Evolutionary conservation across 2,329 filamentous ascomycete genomes (phyloP).

Genomic region (Lasiodiplodia sp.): DNA sequence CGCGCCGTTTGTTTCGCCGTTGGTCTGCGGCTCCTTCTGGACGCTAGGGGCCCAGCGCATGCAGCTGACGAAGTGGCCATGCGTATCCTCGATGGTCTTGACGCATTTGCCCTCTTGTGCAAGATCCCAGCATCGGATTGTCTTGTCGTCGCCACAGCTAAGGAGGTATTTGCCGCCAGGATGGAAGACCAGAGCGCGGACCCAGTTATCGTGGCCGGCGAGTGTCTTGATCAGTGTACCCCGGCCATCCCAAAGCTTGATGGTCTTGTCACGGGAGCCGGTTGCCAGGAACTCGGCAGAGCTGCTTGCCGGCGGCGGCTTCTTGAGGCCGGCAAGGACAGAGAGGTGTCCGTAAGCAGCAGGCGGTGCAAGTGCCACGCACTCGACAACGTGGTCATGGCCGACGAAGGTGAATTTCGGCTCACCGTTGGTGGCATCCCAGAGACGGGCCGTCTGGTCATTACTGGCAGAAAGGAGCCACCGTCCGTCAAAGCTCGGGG

Average conservation of each 20-base stretch:
- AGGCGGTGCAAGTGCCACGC: slow-evolving; percentile 84
- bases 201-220: slow-evolving; percentile 92
- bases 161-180: slow-evolving; percentile 90
- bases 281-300: slow-evolving; percentile 90
- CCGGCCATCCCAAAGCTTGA: slow-evolving; percentile 85
- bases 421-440: slow-evolving; percentile 81
- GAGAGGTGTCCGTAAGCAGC: slow-evolving; percentile 80
- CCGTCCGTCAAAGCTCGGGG: slow-evolving; percentile 80
- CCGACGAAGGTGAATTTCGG: slow-evolving; percentile 81
- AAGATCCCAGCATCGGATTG: slow-evolving; percentile 91
- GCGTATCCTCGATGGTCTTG: slow-evolving; percentile 77
- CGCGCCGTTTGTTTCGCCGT: slow-evolving; percentile 40
- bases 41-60: slow-evolving; percentile 86
- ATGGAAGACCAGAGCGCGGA: slow-evolving; percentile 85
- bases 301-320: slow-evolving; percentile 74
- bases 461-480: slow-evolving; percentile 84
- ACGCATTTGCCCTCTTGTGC: slow-evolving; percentile 89
- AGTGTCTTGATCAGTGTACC: slow-evolving; percentile 86
- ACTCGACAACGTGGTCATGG: slow-evolving; percentile 86
- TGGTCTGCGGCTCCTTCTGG: slow-evolving; percentile 63
- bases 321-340: slow-evolving; percentile 80
- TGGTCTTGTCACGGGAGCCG: slow-evolving; percentile 87
- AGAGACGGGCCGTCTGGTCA: slow-evolving; percentile 81
- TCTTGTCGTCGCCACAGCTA: slow-evolving; percentile 88
- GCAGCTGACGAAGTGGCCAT: slow-evolving; percentile 85